These are phyloP conservation scores for Pelargonium nanum DNA, from an alignment of 345 rosid species.

Conservation along the genomic window DNA sequence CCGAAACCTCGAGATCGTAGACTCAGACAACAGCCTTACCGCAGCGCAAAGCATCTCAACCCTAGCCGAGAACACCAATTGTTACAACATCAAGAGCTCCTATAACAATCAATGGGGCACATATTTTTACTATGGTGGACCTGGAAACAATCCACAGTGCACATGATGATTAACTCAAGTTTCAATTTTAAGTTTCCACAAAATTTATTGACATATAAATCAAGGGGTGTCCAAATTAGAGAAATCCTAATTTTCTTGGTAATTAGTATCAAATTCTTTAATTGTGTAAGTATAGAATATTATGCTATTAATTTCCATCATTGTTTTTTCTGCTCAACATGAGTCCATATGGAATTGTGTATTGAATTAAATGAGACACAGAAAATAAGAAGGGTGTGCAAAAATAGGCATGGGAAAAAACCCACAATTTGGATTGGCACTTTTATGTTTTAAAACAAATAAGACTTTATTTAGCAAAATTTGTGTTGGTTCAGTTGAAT, in stretches of 20 bases:
- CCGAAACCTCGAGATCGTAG: constrained; percentile 77
- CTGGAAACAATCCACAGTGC: constrained; percentile 71
- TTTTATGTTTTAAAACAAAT: not conserved
- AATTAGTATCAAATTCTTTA: not conserved
- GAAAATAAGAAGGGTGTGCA: constrained; percentile 2
- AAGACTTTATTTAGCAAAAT: too few relatives aligned
- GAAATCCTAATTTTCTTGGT: not conserved
- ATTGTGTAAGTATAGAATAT: not conserved
- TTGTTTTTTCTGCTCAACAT: not conserved
- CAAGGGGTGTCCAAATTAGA: too few relatives aligned
- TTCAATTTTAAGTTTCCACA: not conserved
- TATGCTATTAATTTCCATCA: not conserved
- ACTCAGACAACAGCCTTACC: constrained; percentile 73
- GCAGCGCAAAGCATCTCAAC: constrained; percentile 51
- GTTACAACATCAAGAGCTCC: constrained; percentile 73
- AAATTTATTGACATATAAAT: too few relatives aligned
- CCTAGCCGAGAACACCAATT: constrained; percentile 78
- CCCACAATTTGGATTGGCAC: constrained; percentile 15
- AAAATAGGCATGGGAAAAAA: constrained; percentile 29
- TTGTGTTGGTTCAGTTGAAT: too few relatives aligned
- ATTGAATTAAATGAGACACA: not conserved
- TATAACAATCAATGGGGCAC: constrained; percentile 85
- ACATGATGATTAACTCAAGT: constrained; percentile 15
- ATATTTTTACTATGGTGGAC: constrained; percentile 87
- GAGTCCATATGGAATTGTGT: not conserved